Evolutionary conservation across 257 asterid genomes (phyloP), one percentile per base, ranked within the genome.

Genomic region (Nicotiana undulata): DNA sequence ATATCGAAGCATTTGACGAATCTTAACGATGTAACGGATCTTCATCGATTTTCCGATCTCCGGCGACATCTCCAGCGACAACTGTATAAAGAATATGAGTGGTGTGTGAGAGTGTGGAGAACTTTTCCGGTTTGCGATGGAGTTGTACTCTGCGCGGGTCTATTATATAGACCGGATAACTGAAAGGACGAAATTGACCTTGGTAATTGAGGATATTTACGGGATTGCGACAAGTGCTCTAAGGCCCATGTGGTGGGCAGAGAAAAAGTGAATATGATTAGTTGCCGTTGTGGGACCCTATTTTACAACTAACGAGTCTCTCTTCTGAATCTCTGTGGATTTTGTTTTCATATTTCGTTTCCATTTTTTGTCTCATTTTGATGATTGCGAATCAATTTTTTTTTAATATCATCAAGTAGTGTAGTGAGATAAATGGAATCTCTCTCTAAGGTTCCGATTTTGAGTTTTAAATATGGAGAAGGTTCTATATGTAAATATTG

Each of bases 1-100:
- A 46, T 91, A 88, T 4, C 86, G 89, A 13, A 94, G 91, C 95
- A 94, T 92, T 70, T 91, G 95, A 16, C 93, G 90, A 82, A 93
- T 87, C 64, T 89, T 81, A 15, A 92, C 97, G 24, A 94, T 92
- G 87, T 86, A 90, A 7, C 88, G 82, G 84, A 92, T 89, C 75
- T 82, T 91, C 63, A 63, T 90, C 84, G 82, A 83, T 76, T 87
- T 90, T 15, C 88, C 92, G 86, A 79, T 86, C 7, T 16, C 80
- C 11, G 31, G 32, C 7, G 77, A 66, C 85, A 84, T 77, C 56
- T 56, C 55, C 60, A 63, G 20, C 0, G 20, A 66, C 52, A 66
- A 34, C 10, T 3, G 6, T 61, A 34, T 24, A 68, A n/a, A 32
- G 44, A 68, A 31, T 20, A 24, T 16, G 37, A 65, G 77, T 46